Base-by-base conservation (phyloP, 2,329 filamentous ascomycete species). In the Fusarium keratoplasticum region DNA sequence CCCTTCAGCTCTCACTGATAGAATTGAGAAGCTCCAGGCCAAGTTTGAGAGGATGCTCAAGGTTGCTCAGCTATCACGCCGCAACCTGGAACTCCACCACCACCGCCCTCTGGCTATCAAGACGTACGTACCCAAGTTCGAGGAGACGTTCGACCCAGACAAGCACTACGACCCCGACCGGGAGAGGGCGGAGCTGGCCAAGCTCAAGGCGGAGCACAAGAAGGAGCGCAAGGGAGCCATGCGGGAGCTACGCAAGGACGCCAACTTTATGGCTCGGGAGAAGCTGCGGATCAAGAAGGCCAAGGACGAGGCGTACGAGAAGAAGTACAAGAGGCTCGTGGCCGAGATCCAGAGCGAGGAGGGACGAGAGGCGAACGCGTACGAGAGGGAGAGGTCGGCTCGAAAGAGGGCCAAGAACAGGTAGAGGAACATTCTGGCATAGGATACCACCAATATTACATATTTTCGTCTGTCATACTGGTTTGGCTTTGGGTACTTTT, bases 121-220 rank as follows among this genome's bases (percentile, higher is more conserved):
- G 83, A 92, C 91, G 9, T 92, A 90, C 67, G 91, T 98, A 55
- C 96, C 96, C 83, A 98, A 97, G 83, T 99, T 98, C 85, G 96
- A 98, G 85, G 96, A 98, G 81, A 89, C 90, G 67, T 99, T 95
- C 89, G 96, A 97, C 82, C 96, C 96, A 4, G 91, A 94, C 86
- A 96, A 95, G 85, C 96, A 98, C 88, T 98, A 99, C 89, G 97
- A 99, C 81, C 95, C 95, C 1, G 94, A 99, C 84, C 92, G 92
- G 76, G 95, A 98, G 83, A 94, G 96, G 36, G 92, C 94, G 25
- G 95, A 98, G 80, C 84, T 93, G 71, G 92, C 92, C 80, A 96
- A 95, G 83, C 89, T 99, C 80, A 92, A 92, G 85, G 92, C 92
- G 72, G 96, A 98, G 86, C 94, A 95, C 89, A 98, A 97, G 91